phyloP scores from a whole-genome alignment of 1,284 basidiomycete genomes.

The Cryptococcus sp. region DNA sequence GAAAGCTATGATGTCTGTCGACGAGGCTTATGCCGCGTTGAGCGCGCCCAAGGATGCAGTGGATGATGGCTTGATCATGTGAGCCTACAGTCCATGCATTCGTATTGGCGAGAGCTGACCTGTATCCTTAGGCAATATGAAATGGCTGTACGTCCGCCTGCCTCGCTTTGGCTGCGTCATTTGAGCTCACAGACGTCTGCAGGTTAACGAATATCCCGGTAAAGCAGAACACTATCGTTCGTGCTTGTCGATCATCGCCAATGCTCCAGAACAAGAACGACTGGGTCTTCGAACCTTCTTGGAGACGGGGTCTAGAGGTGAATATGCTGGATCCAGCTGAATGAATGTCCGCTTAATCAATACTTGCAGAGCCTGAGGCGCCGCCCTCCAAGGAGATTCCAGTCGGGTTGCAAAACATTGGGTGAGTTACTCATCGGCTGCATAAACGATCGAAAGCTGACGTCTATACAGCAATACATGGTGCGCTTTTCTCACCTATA shows the following conservation, averaged over 20 bases:
- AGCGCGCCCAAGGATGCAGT: slow-evolving; percentile 37
- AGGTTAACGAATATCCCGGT: slow-evolving; percentile 36
- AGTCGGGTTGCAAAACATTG: slow-evolving; percentile 51
- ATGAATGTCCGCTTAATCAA: background rate
- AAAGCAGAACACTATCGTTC: slow-evolving; percentile 45
- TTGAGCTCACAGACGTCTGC: slow-evolving; percentile 13
- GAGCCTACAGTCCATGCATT: slow-evolving; percentile 9
- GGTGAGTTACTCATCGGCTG: slow-evolving; percentile 26
- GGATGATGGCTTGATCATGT: slow-evolving; percentile 48
- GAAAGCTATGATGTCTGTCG: slow-evolving; percentile 33
- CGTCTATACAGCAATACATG: slow-evolving; percentile 45
- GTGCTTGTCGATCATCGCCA: slow-evolving; percentile 44
- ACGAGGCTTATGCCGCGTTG: slow-evolving; percentile 46
- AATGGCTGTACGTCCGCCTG: slow-evolving; percentile 29
- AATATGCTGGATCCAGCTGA: background rate
- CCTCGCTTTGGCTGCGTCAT: background rate
- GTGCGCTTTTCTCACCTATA: slow-evolving; percentile 12
- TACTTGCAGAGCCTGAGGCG: slow-evolving; percentile 23
- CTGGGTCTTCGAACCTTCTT: slow-evolving; percentile 39
- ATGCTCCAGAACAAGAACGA: slow-evolving; percentile 41
- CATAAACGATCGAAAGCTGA: slow-evolving; percentile 9
- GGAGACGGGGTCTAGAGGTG: slow-evolving; percentile 31
- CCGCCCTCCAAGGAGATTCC: slow-evolving; percentile 45
- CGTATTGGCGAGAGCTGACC: background rate
- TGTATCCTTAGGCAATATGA: slow-evolving; percentile 43